Evolutionary conservation across 2,329 filamentous ascomycete species (phyloP).

Genomic region (Ampelomyces quisqualis): DNA sequence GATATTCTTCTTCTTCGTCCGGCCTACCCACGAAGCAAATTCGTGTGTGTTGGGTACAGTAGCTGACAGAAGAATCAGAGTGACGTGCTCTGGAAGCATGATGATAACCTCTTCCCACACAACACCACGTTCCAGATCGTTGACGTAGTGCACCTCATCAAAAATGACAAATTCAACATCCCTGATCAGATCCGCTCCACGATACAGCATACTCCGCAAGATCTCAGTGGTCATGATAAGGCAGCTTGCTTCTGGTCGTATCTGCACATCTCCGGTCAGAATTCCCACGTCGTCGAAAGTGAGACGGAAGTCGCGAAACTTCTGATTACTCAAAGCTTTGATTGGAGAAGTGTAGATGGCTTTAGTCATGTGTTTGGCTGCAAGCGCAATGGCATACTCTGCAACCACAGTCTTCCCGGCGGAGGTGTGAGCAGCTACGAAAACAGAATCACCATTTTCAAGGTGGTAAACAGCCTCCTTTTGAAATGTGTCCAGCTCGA

Average conservation of each 20-base stretch:
- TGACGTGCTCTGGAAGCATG: slow-evolving; percentile 97
- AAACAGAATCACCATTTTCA: slow-evolving; percentile 94
- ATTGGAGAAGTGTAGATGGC: slow-evolving; percentile 99
- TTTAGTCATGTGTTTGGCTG: slow-evolving; percentile 98
- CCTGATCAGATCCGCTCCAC: slow-evolving; percentile 90
- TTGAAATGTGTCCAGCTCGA: slow-evolving; percentile 96
- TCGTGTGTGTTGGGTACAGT: slow-evolving; percentile 97
- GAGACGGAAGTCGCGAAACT: slow-evolving; percentile 90
- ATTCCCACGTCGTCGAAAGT: slow-evolving; percentile 96
- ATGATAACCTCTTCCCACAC: slow-evolving; percentile 99
- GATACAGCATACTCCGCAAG: slow-evolving; percentile 94
- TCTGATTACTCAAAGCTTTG: slow-evolving; percentile 97
- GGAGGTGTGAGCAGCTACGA: slow-evolving; percentile 95
- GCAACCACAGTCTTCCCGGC: slow-evolving; percentile 98
- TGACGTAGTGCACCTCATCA: slow-evolving; percentile 98
- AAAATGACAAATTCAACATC: slow-evolving; percentile 99
- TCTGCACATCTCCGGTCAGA: slow-evolving; percentile 95
- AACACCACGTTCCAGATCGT: slow-evolving; percentile 91
- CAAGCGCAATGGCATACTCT: slow-evolving; percentile 94
- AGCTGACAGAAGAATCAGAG: slow-evolving; percentile 89
- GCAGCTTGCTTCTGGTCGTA: slow-evolving; percentile 95
- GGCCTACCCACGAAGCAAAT: slow-evolving; percentile 96
- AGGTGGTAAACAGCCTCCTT: slow-evolving; percentile 98
- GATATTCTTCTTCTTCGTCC: slow-evolving; percentile 98
- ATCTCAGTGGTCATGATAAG: slow-evolving; percentile 99